phyloP scores from a whole-genome alignment of 306 rosid genomes.

The Prunus kanzakura region DNA sequence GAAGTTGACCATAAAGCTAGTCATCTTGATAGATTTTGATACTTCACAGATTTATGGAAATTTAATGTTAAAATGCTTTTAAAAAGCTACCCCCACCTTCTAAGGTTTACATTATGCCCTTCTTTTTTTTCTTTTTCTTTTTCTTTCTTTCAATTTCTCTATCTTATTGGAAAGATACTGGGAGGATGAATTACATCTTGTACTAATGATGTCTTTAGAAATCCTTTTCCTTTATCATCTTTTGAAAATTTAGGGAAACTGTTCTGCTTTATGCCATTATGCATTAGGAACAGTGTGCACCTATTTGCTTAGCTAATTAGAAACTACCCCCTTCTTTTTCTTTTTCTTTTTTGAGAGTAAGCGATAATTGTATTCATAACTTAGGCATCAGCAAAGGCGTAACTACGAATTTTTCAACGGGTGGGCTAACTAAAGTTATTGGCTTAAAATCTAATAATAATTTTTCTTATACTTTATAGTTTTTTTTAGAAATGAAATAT shows the following conservation, averaged over 20 bases:
- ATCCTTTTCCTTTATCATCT: constrained; percentile 7
- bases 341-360: no score
- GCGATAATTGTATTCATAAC: no score
- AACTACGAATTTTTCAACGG: no score
- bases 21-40: constrained; percentile 29
- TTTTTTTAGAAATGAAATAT: no score
- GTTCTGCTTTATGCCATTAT: constrained; percentile 2
- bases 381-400: no score
- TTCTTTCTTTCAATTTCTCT: background rate
- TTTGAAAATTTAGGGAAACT: background rate
- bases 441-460: no score
- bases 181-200: constrained; percentile 28
- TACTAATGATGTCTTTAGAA: constrained; percentile 22
- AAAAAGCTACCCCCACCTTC: constrained; percentile 32
- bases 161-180: constrained; percentile 25
- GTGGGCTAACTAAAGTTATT: no score
- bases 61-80: constrained; percentile 24
- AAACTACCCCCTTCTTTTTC: background rate
- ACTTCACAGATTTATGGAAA: constrained; percentile 24
- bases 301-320: constrained; percentile 1
- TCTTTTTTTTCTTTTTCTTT: background rate
- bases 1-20: constrained; percentile 15
- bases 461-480: no score
- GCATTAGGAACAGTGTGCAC: constrained; percentile 29
- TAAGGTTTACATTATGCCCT: constrained; percentile 6